Base-by-base conservation (phyloP, 345 rosid species). In the Dovyalis caffra region DNA sequence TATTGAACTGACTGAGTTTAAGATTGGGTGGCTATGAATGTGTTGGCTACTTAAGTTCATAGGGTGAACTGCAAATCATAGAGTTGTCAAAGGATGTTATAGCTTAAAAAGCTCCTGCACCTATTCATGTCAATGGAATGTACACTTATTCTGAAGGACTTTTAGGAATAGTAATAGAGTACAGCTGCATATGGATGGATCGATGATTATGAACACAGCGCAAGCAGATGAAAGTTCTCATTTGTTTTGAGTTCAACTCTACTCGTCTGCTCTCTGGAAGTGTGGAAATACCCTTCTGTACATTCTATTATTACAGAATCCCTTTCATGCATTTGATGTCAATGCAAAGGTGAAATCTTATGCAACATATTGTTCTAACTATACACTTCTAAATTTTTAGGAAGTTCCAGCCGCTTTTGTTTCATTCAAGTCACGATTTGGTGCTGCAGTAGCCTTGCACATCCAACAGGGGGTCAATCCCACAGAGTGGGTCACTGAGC, bases 391-490 rank as follows among this genome's bases (percentile, higher is more conserved):
- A 72, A 76, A 37, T 53, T 72, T 72, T 70, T 86, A 94, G 98
- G 93, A 90, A 85, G 88, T 91, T 65, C 93, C 94, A 65, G 93
- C 93, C 15, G 97, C 98, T 76, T 92, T 94, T 56, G 98, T 94
- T 40, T 91, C 98, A 56, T 94, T 94, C 80, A 94, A 81, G 78
- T 86, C 97, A 29, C 89, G 90, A 63, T 82, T 85, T 38, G 95
- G 93, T 78, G 92, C 95, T 78, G 97, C 97, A 68, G 79, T 87
- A 78, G 90, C 92, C 77, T 78, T 84, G 63, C 87, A 88, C 86
- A 91, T 92, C 64, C 97, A 84, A 80, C 97, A 91, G 77, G 91
- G 97, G 64, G 66, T 85, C 71, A 87, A 94, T 76, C 98, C 97
- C 58, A 92, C 91, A 16, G 82, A 91, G 68, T 94, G 98, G 98